Conservation (phyloP, 148 eudicot species). For the Vaccinium darrowii region DNA sequence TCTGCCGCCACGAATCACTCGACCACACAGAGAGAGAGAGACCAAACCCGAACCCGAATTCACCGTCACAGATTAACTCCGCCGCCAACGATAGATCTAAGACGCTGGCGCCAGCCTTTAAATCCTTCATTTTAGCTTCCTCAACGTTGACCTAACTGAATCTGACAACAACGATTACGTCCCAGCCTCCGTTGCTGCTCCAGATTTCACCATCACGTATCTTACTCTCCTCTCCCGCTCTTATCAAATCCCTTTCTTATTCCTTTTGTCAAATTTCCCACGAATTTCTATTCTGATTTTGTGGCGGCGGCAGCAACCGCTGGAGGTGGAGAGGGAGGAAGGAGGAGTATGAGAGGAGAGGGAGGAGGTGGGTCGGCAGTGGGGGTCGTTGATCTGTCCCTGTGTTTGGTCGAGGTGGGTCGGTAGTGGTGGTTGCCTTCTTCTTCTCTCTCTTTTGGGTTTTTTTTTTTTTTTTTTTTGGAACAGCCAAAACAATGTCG, state of each 20-base stretch:
- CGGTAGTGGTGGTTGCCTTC: no score
- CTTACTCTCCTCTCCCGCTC: conserved; percentile 11
- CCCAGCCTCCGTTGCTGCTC: conserved; percentile 11
- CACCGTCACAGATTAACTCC: not conserved
- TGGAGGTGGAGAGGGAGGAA: no score
- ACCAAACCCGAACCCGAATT: not conserved
- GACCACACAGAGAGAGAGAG: no score
- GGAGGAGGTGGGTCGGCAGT: no score
- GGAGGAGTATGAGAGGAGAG: no score
- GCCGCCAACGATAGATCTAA: conserved; percentile 18
- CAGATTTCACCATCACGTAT: not conserved
- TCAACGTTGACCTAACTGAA: conserved; percentile 82
- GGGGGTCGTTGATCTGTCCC: no score
- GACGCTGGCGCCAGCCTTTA: conserved; percentile 33
- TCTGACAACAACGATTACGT: conserved; percentile 43
- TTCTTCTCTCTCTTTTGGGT: no score
- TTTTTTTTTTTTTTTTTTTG: no score
- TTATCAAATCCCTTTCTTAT: not conserved
- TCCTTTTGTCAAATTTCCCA: not conserved
- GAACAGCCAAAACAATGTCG: no score
- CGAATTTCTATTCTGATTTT: not conserved
- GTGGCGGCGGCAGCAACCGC: not conserved
- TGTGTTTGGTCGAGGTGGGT: no score
- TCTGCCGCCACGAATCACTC: no score
- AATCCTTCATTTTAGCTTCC: conserved; percentile 68